These are phyloP conservation scores for Phialemonium atrogriseum DNA, from an alignment of 2,329 filamentous ascomycete genomes.

Conservation along the genomic window DNA sequence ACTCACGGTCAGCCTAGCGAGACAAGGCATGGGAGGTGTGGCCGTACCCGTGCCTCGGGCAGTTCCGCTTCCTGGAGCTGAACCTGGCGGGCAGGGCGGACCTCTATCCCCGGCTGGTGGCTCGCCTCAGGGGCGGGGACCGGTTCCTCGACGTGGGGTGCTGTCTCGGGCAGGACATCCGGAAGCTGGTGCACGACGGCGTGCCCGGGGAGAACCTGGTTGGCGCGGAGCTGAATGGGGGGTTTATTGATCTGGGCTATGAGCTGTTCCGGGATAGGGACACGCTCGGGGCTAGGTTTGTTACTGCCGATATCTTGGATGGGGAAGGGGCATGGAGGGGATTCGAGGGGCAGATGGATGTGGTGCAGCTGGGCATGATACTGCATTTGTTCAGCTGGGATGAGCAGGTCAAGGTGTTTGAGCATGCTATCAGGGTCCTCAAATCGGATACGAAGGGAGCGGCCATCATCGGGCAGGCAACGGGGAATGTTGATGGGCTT, in stretches of 20 bases:
- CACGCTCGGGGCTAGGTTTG: slow-evolving; percentile 15
- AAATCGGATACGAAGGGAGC: slow-evolving; percentile 17
- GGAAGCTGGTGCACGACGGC: slow-evolving; percentile 29
- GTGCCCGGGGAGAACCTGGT: slow-evolving; percentile 18
- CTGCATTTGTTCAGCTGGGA: slow-evolving; percentile 31
- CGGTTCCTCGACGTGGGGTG: slow-evolving; percentile 32
- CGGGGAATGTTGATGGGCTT: slow-evolving; percentile 13
- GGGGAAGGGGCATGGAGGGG: slow-evolving; percentile 20
- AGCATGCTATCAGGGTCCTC: slow-evolving; percentile 19
- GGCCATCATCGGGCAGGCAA: slow-evolving; percentile 20
- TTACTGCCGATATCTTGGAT: slow-evolving; percentile 24
- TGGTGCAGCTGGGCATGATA: slow-evolving; percentile 26
- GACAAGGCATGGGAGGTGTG: slow-evolving; percentile 15
- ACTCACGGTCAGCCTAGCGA: slow-evolving; percentile 5
- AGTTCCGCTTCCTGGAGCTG: slow-evolving; percentile 32
- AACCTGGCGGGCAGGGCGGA: slow-evolving; percentile 21
- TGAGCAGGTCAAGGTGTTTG: slow-evolving; percentile 19
- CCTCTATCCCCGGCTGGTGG: slow-evolving; percentile 20
- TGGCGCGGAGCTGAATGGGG: slow-evolving; percentile 24
- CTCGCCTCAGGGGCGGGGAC: slow-evolving; percentile 12
- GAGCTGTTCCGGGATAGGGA: slow-evolving; percentile 29
- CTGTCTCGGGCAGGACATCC: slow-evolving; percentile 34
- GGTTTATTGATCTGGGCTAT: slow-evolving; percentile 30
- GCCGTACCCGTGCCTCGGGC: slow-evolving; percentile 34
- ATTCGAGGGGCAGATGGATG: slow-evolving; percentile 20